Conservation (phyloP, 192 early-diverging fungal genomes). For the Gigaspora rosea region DNA sequence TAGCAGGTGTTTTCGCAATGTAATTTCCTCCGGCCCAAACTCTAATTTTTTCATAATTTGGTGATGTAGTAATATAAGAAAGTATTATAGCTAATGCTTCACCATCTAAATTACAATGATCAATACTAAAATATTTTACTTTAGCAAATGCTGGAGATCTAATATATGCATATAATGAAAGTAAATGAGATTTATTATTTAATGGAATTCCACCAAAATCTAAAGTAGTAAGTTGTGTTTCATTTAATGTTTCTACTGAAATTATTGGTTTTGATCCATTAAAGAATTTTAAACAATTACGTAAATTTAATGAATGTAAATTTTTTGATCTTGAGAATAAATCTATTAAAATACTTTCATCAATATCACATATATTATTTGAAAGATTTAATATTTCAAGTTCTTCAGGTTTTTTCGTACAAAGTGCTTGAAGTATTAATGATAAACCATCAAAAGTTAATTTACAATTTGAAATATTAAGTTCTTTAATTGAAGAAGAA, state of each 20-base stretch:
- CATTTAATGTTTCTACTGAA: not conserved
- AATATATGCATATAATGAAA: constrained; percentile 1
- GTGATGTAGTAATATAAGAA: not conserved
- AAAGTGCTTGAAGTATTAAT: not conserved
- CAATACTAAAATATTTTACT: constrained; percentile 10
- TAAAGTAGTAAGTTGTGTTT: constrained; percentile 10
- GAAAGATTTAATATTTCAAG: constrained; percentile 3
- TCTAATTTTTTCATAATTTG: constrained; percentile 4
- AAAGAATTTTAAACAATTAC: constrained; percentile 1
- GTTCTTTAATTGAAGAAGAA: constrained; percentile 3
- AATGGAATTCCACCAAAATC: constrained; percentile 17
- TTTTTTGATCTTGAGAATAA: not conserved
- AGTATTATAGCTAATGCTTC: not conserved
- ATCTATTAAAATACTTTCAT: not conserved
- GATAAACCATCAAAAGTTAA: not conserved
- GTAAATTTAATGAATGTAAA: constrained; percentile 3
- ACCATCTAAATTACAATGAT: constrained; percentile 18
- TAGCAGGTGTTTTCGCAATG: not conserved
- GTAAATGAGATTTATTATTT: not conserved
- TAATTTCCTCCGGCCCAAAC: constrained; percentile 23
- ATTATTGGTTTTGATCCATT: not conserved
- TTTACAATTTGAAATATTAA: constrained; percentile 20
- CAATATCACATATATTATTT: constrained; percentile 9
- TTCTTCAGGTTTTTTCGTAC: not conserved
- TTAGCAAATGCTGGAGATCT: not conserved